phyloP scores from a whole-genome alignment of 768 basidiomycete genomes.

The Imleria badia region DNA sequence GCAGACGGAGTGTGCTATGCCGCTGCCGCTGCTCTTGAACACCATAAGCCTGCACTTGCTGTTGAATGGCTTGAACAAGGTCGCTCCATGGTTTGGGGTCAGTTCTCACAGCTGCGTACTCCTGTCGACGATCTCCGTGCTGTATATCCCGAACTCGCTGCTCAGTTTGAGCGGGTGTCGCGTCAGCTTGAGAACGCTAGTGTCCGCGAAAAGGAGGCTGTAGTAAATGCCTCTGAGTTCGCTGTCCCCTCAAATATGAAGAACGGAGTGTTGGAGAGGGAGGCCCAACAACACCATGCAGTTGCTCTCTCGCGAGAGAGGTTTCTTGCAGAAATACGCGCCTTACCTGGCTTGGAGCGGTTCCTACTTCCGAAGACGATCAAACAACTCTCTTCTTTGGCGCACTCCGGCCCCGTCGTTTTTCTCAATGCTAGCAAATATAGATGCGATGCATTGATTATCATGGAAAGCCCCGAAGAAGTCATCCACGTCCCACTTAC shows the following conservation, averaged over 20 bases:
- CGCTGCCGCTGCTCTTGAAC: neutral
- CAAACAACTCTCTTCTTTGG: neutral
- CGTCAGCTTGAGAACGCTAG: neutral
- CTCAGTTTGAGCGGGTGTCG: neutral
- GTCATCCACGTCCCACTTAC: neutral
- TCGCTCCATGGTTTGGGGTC: neutral
- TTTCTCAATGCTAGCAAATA: neutral
- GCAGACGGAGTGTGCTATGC: slow-evolving; percentile 15
- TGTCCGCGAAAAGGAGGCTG: neutral
- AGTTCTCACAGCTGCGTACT: neutral
- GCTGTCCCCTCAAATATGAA: no score
- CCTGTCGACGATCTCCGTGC: neutral
- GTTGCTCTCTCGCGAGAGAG: neutral
- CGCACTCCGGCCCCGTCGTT: neutral
- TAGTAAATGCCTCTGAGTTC: neutral
- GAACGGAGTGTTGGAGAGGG: neutral
- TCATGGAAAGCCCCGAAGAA: neutral
- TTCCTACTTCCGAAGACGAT: neutral
- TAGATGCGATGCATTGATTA: neutral
- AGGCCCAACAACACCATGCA: neutral
- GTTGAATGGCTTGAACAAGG: slow-evolving; percentile 5
- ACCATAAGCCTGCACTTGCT: neutral
- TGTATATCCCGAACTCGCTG: neutral
- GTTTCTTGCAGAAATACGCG: neutral
- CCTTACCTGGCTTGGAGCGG: neutral